A percentile compares a stretch with the other conserved stretches of the same genome.
phyloP scores from a whole-genome alignment of 805 yeast species.

The Lipomyces yamadae region DNA sequence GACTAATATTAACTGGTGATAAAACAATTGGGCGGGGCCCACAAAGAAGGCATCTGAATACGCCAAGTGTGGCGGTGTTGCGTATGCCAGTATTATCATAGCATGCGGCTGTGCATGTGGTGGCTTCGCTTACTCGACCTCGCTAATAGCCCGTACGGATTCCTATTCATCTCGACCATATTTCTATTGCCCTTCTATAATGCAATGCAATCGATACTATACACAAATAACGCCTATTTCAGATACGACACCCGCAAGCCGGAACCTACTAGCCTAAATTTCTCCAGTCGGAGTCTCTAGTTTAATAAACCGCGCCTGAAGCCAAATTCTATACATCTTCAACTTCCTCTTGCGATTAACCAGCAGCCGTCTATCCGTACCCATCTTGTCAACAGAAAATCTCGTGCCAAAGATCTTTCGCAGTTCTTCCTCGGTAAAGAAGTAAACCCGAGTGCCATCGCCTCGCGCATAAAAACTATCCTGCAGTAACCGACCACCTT shows the following conservation, averaged over 20 bases:
- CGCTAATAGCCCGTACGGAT: too few species aligned
- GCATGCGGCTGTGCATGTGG: too few species aligned
- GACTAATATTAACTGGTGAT: too few species aligned
- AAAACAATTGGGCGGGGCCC: too few species aligned
- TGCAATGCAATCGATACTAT: too few species aligned
- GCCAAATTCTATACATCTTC: constrained; percentile 96
- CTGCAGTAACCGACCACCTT: constrained; percentile 80
- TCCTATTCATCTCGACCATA: too few species aligned
- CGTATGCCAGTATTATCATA: too few species aligned
- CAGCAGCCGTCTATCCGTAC: constrained; percentile 85
- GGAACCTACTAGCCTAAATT: neutral
- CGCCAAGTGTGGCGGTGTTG: too few species aligned
- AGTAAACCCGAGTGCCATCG: constrained; percentile 96
- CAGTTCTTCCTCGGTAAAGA: constrained; percentile 93
- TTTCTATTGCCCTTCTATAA: too few species aligned
- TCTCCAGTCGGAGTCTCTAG: neutral
- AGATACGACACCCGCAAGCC: neutral
- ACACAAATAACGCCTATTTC: too few species aligned
- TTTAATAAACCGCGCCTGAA: constrained; percentile 82
- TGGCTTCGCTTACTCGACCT: too few species aligned
- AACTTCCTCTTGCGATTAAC: constrained; percentile 90
- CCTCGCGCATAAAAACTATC: constrained; percentile 96
- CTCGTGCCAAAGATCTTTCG: constrained; percentile 67
- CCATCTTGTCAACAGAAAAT: constrained; percentile 76
- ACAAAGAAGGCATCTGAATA: too few species aligned